Conservation (phyloP, 2,329 filamentous ascomycete species). For the Cercospora beticola region DNA sequence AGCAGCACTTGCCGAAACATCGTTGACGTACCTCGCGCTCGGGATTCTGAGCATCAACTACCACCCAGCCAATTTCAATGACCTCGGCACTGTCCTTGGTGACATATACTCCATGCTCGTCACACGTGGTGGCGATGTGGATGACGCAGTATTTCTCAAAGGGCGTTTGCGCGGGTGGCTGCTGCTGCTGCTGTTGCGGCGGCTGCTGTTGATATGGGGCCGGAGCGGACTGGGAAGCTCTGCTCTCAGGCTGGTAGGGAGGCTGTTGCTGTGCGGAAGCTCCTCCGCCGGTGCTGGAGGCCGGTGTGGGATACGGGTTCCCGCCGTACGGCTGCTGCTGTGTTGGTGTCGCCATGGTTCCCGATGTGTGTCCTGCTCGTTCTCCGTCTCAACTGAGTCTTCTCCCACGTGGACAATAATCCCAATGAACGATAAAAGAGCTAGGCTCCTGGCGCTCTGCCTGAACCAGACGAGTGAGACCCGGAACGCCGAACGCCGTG, state of each 20-base stretch:
- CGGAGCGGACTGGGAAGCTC: constrained; percentile 22
- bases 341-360: constrained; percentile 35
- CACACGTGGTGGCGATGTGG: constrained; percentile 97
- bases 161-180: constrained; percentile 37
- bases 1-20: constrained; percentile 2
- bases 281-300: constrained; percentile 22
- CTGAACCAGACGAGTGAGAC: constrained; percentile 3
- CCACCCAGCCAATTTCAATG: constrained; percentile 97
- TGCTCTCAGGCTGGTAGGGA: constrained; percentile 27
- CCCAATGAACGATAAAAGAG: constrained; percentile 2
- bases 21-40: constrained; percentile 37
- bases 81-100: constrained; percentile 99
- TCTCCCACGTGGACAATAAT: constrained; percentile 1
- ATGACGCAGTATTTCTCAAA: constrained; percentile 97
- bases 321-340: constrained; percentile 32
- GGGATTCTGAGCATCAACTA: constrained; percentile 47
- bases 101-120: constrained; percentile 98
- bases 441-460: neutral
- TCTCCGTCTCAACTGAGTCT: constrained; percentile 1
- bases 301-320: constrained; percentile 30
- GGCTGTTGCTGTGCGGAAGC: constrained; percentile 22
- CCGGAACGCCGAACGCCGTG: constrained; percentile 29
- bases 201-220: constrained; percentile 22
- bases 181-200: constrained; percentile 25
- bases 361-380: constrained; percentile 2